Conservation (phyloP, 257 asterid genomes). For the Solanum etuberosum region DNA sequence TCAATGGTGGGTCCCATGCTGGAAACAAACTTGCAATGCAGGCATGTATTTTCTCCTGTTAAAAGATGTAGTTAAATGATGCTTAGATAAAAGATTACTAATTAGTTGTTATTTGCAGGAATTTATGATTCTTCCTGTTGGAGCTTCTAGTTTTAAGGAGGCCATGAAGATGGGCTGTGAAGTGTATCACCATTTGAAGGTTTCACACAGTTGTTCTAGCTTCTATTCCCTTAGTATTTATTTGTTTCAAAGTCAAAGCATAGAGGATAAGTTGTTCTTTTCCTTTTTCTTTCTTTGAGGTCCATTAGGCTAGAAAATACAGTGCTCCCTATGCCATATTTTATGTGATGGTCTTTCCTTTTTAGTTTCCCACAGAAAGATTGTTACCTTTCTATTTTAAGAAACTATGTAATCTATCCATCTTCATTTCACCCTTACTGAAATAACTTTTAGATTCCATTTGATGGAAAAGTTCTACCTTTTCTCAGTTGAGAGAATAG, state of each 20-base stretch:
- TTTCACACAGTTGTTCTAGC: background rate
- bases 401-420: background rate
- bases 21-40: constrained; percentile 99
- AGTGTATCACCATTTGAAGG: constrained; percentile 95
- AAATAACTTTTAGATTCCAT: background rate
- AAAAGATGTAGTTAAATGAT: background rate
- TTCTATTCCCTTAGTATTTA: background rate
- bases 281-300: background rate
- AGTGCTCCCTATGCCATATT: background rate
- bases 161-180: constrained; percentile 99
- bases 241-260: background rate
- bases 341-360: background rate
- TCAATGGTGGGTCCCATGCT: constrained; percentile 98
- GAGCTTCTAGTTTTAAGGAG: constrained; percentile 88
- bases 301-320: background rate
- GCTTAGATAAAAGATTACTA: background rate
- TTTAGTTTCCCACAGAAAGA: background rate
- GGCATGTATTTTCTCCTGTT: constrained; percentile 25
- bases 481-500: background rate
- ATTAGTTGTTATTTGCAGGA: constrained; percentile 33
- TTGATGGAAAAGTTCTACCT: background rate
- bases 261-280: background rate
- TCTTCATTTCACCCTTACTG: background rate
- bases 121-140: constrained; percentile 95
- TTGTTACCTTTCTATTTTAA: background rate